Evolutionary conservation across 2,329 filamentous ascomycete genomes (phyloP).

Genomic region (Beauveria scarabaeidicola): DNA sequence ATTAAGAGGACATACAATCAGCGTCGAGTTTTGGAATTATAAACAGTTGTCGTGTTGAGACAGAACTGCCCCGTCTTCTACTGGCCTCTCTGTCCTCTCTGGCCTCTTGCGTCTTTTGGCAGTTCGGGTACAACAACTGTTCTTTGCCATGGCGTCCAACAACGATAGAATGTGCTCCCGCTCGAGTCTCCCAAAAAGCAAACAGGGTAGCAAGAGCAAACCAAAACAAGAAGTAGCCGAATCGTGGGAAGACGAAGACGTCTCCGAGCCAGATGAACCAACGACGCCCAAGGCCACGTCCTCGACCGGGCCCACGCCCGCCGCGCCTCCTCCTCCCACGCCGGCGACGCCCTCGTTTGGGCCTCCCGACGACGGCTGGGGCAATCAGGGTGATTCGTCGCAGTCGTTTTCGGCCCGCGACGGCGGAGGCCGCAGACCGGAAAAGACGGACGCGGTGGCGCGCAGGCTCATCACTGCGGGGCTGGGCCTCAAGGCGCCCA

Average conservation of each 20-base stretch:
- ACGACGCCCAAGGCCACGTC: constrained; percentile 10
- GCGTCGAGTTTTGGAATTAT: no score
- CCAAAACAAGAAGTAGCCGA: constrained; percentile 28
- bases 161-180: constrained; percentile 22
- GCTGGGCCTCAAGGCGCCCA: constrained; percentile 71
- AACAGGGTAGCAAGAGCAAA: constrained; percentile 9
- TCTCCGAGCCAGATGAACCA: constrained; percentile 28
- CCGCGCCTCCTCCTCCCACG: constrained; percentile 59
- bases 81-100: neutral
- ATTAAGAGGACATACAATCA: no score
- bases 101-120: neutral
- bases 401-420: neutral
- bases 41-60: no score
- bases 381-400: constrained; percentile 11
- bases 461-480: constrained; percentile 83
- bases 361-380: constrained; percentile 18
- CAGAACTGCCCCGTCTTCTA: neutral
- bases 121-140: no score
- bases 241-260: constrained; percentile 51
- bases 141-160: constrained; percentile 9
- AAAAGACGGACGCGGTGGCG: constrained; percentile 91
- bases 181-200: constrained; percentile 20
- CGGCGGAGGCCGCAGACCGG: constrained; percentile 45
- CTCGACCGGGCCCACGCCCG: constrained; percentile 24
- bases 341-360: constrained; percentile 47